Conservation (phyloP, 371 early-diverging fungal genomes). For the Syncephalastrum contaminatum region DNA sequence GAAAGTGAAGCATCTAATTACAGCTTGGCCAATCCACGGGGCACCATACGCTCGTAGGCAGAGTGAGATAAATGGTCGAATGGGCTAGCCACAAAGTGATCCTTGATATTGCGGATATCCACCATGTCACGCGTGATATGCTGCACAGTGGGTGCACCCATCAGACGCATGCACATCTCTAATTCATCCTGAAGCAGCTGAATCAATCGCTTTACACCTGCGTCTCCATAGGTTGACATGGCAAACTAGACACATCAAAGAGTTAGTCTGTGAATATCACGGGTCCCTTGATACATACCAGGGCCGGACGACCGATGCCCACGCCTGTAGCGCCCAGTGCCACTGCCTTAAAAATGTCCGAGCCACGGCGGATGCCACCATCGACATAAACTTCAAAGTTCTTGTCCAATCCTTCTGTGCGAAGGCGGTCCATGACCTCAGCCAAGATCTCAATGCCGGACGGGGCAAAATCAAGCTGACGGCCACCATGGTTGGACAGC, state of each 20-base stretch:
- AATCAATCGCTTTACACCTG: slow-evolving; percentile 68
- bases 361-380: slow-evolving; percentile 86
- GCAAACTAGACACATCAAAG: slow-evolving; percentile 40
- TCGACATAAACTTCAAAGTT: slow-evolving; percentile 84
- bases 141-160: slow-evolving; percentile 59
- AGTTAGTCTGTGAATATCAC: slow-evolving; percentile 36
- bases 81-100: slow-evolving; percentile 36
- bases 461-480: slow-evolving; percentile 83
- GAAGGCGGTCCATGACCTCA: slow-evolving; percentile 71
- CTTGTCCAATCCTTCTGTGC: slow-evolving; percentile 39
- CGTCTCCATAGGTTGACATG: slow-evolving; percentile 68
- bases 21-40: slow-evolving; percentile 17
- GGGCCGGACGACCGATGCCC: slow-evolving; percentile 84
- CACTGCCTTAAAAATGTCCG: slow-evolving; percentile 89
- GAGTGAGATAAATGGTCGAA: slow-evolving; percentile 26
- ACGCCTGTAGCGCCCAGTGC: slow-evolving; percentile 92
- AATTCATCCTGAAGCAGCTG: slow-evolving; percentile 69
- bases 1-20: no score
- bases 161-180: slow-evolving; percentile 69
- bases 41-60: slow-evolving; percentile 38
- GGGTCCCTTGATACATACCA: slow-evolving; percentile 37
- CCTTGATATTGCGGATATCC: slow-evolving; percentile 42
- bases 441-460: slow-evolving; percentile 76
- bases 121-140: slow-evolving; percentile 61
- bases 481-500: slow-evolving; percentile 93